Base-by-base conservation (phyloP, 2,329 filamentous ascomycete species). In the Emericellopsis cladophorae region DNA sequence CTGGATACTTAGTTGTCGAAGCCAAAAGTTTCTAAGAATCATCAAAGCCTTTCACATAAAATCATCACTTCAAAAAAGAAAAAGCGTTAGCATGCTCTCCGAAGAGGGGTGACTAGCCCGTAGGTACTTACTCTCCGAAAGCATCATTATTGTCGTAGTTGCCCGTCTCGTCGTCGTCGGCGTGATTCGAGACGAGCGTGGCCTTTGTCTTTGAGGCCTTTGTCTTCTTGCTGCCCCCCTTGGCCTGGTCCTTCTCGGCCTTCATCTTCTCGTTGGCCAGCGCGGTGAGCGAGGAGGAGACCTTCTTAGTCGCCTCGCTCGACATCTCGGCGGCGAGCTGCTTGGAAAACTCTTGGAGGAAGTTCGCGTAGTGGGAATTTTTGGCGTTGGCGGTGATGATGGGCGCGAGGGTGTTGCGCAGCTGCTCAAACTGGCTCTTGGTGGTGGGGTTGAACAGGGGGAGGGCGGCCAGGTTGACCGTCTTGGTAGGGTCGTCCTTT, bases 121-220 rank as follows among this genome's bases (percentile, higher is more conserved):
- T 12, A 9, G 6, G 26, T 12, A 29, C 26, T 29, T 7, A 29
- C 26, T 94, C 90, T 65, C 85, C 90, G 56, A 86, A 86, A 45
- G 59, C 69, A 33, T 86, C 84, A 24, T 86, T 84, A 55, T 86
- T 84, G 24, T 86, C 84, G 55, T 96, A 95, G 37, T 77, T 68
- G 42, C 73, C 76, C n/a, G 76, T 79, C 60, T 96, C 90, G 14
- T 79, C 72, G 39, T 65, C 64, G 47, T 71, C 71, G 51, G 70
- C 62, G 56, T 81, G 66, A 55, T 63, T 66, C 44, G 84, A 79
- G 42, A 84, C 83, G 39, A 96, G 69, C 7, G 78, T 81, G 15
- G 84, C 78, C 79, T 98, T 98, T 32, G 84, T 94, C 79, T 96
- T 96, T 46, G 86, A 84, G 5, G 89, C 89, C 76, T 96, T 96